Conservation (phyloP, 2,329 filamentous ascomycete genomes). For the Colletotrichum sp. region DNA sequence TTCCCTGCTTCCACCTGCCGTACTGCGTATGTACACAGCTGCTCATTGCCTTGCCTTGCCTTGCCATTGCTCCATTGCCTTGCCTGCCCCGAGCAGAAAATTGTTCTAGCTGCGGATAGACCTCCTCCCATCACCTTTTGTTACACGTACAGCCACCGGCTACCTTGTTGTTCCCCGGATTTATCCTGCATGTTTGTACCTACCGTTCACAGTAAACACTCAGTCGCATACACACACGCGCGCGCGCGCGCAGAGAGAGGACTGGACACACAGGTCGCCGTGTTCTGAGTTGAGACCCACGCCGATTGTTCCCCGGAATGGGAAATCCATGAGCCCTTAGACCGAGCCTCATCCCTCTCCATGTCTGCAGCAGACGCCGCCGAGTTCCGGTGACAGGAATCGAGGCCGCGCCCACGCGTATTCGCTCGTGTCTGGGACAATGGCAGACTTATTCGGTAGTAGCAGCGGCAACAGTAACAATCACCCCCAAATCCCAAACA, state of each 20-base stretch:
- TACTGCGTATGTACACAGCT: background rate
- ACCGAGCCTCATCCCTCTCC: conserved; percentile 14
- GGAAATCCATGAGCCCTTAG: conserved; percentile 16
- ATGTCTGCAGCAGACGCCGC: conserved; percentile 7
- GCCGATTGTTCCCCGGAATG: conserved; percentile 17
- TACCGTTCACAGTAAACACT: background rate
- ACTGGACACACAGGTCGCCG: background rate
- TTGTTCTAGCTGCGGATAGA: background rate
- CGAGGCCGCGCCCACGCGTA: background rate
- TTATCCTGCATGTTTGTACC: background rate
- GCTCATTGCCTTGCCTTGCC: background rate
- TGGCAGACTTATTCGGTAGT: conserved; percentile 14
- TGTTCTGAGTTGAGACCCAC: conserved; percentile 1
- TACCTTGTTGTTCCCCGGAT: background rate
- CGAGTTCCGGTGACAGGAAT: conserved; percentile 14
- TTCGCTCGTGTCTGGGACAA: conserved; percentile 2
- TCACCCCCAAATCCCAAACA: background rate
- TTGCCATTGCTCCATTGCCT: background rate
- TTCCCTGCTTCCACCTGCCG: background rate
- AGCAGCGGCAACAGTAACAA: background rate
- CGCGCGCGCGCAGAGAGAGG: background rate
- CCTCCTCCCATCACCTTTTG: background rate
- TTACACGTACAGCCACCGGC: background rate
- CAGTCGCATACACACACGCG: background rate
- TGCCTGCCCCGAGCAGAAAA: background rate